Evolutionary conservation across 2,329 filamentous ascomycete species (phyloP), one percentile per base, ranked within the genome.

Genomic region (Pseudogymnoascus sp.): DNA sequence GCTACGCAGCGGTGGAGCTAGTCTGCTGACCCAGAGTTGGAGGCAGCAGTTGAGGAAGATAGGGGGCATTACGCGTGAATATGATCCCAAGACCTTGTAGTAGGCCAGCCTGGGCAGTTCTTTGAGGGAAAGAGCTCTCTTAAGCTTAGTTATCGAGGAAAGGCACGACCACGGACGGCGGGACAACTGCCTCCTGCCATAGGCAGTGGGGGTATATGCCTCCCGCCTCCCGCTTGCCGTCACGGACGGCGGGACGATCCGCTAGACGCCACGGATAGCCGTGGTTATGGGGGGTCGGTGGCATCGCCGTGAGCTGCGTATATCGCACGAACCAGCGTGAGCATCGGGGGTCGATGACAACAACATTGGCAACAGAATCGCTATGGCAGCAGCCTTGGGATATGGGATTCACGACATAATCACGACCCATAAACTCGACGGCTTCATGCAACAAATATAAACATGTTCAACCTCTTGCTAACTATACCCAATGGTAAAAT

Each of bases 401-500:
- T 22, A 56, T 56, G 28, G 4, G 16, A 22, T 56, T 56, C 28
- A 56, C 28, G 6, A 4, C 10, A 35, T 14, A 56, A 56, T 33
- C 28, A 56, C 50, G 3, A n/a, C 14, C 5, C 16, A 35, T 56
- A 56, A 12, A 19, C n/a, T 19, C n/a, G 7, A 7, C 28, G n/a
- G 7, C 28, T 56, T 56, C 28, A 56, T 35, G 28, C n/a, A 56
- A 35, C 50, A 33, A 33, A 56, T 35, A 33, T 56, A 56, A 56
- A 56, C n/a, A 56, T 33, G 50, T 56, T 56, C 28, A 56, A 33
- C 16, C 28, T 22, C 28, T 56, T 33, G 50, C 26, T 56, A 56
- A 56, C 50, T 56, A 56, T 56, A 56, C 50, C 50, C n/a, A 16
- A 56, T 56, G 4, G 50, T 56, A 56, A 56, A 56, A 33, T 56